A percentile compares a stretch with the other conserved stretches of the same genome.
These are phyloP conservation scores for Phytophthora crassamura DNA, from an alignment of 352 stramenopile genomes.

Conservation along the genomic window DNA sequence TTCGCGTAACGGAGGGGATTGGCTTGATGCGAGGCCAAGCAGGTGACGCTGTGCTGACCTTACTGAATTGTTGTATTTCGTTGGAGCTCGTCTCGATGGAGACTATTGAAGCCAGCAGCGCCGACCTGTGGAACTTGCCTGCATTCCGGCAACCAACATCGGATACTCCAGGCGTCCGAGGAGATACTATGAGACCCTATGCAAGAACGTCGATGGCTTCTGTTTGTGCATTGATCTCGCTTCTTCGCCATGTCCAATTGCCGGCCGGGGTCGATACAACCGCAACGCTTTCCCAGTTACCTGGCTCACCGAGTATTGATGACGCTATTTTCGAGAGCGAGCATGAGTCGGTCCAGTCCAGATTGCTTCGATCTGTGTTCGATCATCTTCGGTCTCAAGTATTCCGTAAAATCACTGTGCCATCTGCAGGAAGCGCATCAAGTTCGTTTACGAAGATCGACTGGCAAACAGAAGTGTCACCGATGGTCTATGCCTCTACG, in stretches of 20 bases:
- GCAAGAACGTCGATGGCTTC: constrained; percentile 46
- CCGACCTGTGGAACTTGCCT: constrained; percentile 52
- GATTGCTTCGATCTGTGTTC: constrained; percentile 44
- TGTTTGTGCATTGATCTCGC: constrained; percentile 35
- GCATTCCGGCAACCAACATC: constrained; percentile 44
- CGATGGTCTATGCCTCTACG: constrained; percentile 43
- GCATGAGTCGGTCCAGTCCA: constrained; percentile 29
- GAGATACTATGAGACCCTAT: constrained; percentile 35
- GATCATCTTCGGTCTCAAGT: constrained; percentile 45
- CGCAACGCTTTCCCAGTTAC: constrained; percentile 4
- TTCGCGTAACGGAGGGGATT: constrained; percentile 51
- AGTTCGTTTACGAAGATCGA: constrained; percentile 41
- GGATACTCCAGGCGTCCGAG: constrained; percentile 29
- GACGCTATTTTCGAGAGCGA: constrained; percentile 23
- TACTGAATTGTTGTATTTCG: constrained; percentile 56
- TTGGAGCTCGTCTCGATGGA: constrained; percentile 48
- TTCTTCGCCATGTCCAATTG: constrained; percentile 42
- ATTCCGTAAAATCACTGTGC: constrained; percentile 22
- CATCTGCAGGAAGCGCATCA: constrained; percentile 9
- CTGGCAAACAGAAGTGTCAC: constrained; percentile 42
- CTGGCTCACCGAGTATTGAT: neutral
- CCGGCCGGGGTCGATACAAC: constrained; percentile 7
- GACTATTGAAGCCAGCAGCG: constrained; percentile 39
- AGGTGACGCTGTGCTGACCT: constrained; percentile 56
- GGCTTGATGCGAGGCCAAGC: constrained; percentile 48